A percentile compares a stretch with the other conserved stretches of the same genome.
Conservation (phyloP, 2,329 filamentous ascomycete genomes). For the Alternaria gansuensis region DNA sequence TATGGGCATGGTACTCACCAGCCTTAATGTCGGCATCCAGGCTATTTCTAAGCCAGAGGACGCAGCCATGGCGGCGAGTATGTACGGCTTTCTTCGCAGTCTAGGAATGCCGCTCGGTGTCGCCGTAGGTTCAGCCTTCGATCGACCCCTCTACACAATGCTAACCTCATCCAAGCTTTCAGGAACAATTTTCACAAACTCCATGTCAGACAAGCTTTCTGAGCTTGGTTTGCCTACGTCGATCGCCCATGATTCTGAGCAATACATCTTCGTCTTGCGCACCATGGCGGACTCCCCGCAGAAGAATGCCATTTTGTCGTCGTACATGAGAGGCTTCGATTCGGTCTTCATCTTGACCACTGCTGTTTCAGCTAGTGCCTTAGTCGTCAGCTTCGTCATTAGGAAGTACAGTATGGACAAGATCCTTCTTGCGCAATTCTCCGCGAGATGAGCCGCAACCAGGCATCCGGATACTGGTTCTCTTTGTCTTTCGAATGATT, state of each 20-base stretch:
- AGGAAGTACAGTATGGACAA: constrained; percentile 46
- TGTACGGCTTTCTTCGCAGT: constrained; percentile 53
- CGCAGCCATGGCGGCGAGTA: constrained; percentile 47
- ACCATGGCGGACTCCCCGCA: constrained; percentile 27
- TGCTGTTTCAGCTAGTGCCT: constrained; percentile 33
- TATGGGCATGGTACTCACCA: constrained; percentile 54
- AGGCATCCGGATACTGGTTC: not conserved
- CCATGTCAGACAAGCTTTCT: constrained; percentile 46
- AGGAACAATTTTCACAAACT: constrained; percentile 55
- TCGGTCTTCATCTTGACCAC: constrained; percentile 39
- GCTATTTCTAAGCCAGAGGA: constrained; percentile 49
- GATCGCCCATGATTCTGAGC: constrained; percentile 45
- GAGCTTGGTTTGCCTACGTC: constrained; percentile 26
- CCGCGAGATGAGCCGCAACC: constrained; percentile 25
- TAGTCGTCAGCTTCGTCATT: constrained; percentile 40
- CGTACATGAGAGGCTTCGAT: constrained; percentile 41
- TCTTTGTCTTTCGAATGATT: not conserved
- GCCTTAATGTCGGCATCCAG: constrained; percentile 54
- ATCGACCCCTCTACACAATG: not conserved
- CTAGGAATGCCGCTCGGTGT: constrained; percentile 59
- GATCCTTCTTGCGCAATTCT: constrained; percentile 32
- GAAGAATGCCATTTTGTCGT: constrained; percentile 32
- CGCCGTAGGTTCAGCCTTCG: constrained; percentile 33
- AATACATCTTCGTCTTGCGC: constrained; percentile 36
- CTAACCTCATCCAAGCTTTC: constrained; percentile 26